phyloP scores from a whole-genome alignment of 306 rosid species.

The Ormosia semicastrata region DNA sequence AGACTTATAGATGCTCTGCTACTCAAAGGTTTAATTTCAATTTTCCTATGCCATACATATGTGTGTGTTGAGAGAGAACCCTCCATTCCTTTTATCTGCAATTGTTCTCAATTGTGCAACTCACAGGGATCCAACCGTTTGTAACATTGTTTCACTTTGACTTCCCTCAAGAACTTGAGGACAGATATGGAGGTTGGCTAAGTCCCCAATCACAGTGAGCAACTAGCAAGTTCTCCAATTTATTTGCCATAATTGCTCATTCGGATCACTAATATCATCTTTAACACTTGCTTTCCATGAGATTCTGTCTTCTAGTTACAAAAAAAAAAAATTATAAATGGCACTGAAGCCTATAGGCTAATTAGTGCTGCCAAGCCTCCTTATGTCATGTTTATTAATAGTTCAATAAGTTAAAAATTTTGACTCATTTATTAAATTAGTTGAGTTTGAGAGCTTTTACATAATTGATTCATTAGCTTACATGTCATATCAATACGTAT shows the following conservation, averaged over 20 bases:
- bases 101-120: neutral
- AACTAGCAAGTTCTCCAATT: neutral
- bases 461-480: too few relatives aligned
- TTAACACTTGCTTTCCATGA: neutral
- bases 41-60: neutral
- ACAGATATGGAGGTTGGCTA: constrained; percentile 45
- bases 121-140: constrained; percentile 52
- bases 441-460: too few relatives aligned
- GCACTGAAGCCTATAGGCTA: neutral
- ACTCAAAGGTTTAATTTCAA: constrained; percentile 43
- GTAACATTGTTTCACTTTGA: constrained; percentile 51
- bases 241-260: neutral
- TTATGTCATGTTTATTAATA: too few relatives aligned
- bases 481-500: too few relatives aligned
- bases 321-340: neutral
- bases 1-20: constrained; percentile 55
- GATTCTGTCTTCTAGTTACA: neutral
- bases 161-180: constrained; percentile 47
- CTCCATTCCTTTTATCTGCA: neutral
- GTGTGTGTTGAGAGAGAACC: too few relatives aligned
- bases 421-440: too few relatives aligned
- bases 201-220: constrained; percentile 42
- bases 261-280: neutral
- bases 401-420: too few relatives aligned
- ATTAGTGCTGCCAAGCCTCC: too few relatives aligned